phyloP scores from a whole-genome alignment of 106 monocot genomes.

The Dendrobium huoshanense region DNA sequence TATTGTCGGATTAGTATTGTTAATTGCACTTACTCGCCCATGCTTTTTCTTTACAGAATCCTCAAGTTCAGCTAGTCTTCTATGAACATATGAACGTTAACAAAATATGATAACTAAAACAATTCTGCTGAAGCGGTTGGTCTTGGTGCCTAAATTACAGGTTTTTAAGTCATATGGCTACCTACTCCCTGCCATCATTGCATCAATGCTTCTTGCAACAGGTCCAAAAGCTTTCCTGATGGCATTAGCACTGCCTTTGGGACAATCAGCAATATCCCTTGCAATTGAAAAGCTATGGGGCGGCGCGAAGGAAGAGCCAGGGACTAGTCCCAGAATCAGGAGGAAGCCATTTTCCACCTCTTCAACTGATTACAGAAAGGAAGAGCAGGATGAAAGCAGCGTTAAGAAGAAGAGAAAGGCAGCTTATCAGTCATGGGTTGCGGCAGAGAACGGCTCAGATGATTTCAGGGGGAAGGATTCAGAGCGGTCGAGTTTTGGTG shows the following conservation, averaged over 20 bases:
- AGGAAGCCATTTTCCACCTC: conserved; percentile 29
- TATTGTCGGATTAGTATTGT: too few species aligned
- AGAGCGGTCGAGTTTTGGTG: conserved; percentile 32
- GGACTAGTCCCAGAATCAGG: conserved; percentile 16
- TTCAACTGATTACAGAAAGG: conserved; percentile 13
- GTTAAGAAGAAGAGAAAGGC: neutral
- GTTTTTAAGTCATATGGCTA: conserved; percentile 77
- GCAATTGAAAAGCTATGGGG: conserved; percentile 67
- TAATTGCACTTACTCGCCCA: too few species aligned
- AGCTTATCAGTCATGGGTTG: conserved; percentile 50
- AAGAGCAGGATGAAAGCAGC: conserved; percentile 19
- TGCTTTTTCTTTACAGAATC: too few species aligned
- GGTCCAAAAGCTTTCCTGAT: conserved; percentile 86
- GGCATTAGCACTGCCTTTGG: conserved; percentile 83
- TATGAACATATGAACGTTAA: too few species aligned
- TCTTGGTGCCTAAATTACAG: conserved; percentile 20
- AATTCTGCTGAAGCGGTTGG: too few species aligned
- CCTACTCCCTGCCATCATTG: conserved; percentile 71
- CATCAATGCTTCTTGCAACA: conserved; percentile 64
- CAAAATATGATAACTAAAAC: too few species aligned
- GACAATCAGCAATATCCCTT: conserved; percentile 68
- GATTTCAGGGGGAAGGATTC: neutral
- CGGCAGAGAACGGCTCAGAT: conserved; percentile 1
- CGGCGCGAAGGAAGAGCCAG: conserved; percentile 20
- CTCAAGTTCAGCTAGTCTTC: too few species aligned